Evolutionary conservation across 345 rosid species (phyloP).

Genomic region (Populus deltoides): DNA sequence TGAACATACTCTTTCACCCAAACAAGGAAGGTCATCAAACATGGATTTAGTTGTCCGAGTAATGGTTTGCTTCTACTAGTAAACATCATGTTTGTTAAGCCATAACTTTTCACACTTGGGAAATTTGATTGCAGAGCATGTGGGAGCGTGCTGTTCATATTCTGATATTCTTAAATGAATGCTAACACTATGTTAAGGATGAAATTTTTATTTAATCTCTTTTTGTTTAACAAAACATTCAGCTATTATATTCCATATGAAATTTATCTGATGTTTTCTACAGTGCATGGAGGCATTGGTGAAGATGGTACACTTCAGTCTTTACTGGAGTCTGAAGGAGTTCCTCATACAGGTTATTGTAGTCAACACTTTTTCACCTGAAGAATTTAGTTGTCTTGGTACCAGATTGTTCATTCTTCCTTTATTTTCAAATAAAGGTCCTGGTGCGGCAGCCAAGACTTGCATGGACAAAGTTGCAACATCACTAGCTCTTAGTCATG

Average conservation of each 20-base stretch:
- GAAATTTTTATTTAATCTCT: no score
- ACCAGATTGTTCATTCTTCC: constrained; percentile 11
- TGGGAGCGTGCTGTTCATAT: no score
- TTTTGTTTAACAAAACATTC: no score
- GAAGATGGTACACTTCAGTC: constrained; percentile 94
- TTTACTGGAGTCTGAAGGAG: constrained; percentile 72
- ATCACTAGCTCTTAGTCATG: constrained; percentile 72
- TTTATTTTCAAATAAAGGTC: constrained; percentile 51
- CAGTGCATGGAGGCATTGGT: constrained; percentile 97
- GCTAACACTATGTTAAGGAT: no score
- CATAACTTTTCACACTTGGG: not conserved
- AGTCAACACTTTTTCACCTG: not conserved
- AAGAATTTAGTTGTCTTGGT: not conserved
- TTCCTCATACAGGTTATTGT: constrained; percentile 69
- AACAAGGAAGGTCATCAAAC: not conserved
- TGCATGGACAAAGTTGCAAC: constrained; percentile 95
- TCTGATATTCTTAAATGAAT: no score
- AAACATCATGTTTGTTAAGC: not conserved
- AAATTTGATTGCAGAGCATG: not conserved
- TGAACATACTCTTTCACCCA: no score
- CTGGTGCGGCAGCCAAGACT: constrained; percentile 66
- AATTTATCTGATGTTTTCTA: constrained; percentile 18
- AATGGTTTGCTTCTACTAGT: no score
- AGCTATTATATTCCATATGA: not conserved
- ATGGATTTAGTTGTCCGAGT: no score